Evolutionary conservation across 2,329 filamentous ascomycete genomes (phyloP).

Genomic region (Coniochaeta hoffmannii): DNA sequence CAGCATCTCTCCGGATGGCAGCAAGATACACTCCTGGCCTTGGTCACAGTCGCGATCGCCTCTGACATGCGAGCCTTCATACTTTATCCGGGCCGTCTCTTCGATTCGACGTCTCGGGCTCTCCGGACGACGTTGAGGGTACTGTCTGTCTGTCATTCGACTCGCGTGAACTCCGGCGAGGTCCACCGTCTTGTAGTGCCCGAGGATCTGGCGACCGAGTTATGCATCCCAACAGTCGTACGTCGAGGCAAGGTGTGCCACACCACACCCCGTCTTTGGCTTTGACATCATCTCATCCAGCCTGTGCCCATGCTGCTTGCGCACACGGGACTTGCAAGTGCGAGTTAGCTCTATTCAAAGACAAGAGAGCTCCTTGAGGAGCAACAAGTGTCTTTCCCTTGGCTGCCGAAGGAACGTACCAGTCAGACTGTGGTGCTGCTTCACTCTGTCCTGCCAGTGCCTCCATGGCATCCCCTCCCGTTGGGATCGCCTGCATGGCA

Average conservation of each 20-base stretch:
- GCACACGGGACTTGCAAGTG: neutral
- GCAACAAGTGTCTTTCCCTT: neutral
- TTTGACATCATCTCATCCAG: neutral
- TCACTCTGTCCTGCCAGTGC: neutral
- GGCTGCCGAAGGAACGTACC: neutral
- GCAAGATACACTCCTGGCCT: neutral
- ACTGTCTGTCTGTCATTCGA: neutral
- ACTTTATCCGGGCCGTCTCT: conserved; percentile 1
- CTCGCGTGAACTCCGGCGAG: neutral
- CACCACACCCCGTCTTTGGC: neutral
- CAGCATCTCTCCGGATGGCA: neutral
- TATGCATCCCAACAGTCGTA: too few relatives aligned
- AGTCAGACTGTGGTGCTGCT: neutral
- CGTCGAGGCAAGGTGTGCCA: neutral
- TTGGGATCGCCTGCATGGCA: conserved; percentile 12
- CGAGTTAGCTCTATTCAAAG: neutral
- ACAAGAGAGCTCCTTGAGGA: neutral
- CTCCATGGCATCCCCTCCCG: conserved; percentile 7
- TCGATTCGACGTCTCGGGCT: neutral
- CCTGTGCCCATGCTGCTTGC: neutral
- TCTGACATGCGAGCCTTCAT: neutral
- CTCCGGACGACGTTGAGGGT: neutral
- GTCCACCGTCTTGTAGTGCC: neutral
- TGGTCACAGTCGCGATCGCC: neutral
- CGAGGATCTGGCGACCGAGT: neutral